Evolutionary conservation across 331 rosid species (phyloP).

Genomic region (Pyrus hybrid): DNA sequence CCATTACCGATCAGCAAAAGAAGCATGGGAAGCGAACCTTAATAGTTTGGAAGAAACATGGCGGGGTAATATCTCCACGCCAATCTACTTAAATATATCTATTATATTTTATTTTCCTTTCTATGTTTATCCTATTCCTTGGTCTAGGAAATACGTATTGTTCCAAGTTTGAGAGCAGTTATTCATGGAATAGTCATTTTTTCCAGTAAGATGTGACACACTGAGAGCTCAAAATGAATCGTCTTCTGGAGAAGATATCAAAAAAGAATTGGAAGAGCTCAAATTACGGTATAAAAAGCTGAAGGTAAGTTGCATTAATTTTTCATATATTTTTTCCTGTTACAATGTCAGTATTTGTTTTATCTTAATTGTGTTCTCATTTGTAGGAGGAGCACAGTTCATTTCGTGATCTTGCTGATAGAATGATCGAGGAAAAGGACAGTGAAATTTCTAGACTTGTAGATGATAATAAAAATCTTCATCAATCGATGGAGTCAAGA

Average conservation of each 20-base stretch:
- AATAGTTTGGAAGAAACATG: conserved; percentile 88
- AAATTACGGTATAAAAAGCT: conserved; percentile 54
- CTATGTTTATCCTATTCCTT: background rate
- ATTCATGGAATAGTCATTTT: conserved; percentile 8
- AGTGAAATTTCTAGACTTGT: conserved; percentile 71
- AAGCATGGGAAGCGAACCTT: conserved; percentile 82
- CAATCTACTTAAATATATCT: conserved; percentile 12
- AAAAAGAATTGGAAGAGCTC: conserved; percentile 83
- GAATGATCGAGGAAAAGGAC: conserved; percentile 88
- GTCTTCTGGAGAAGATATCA: conserved; percentile 41
- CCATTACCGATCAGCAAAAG: conserved; percentile 66
- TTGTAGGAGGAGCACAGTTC: conserved; percentile 80
- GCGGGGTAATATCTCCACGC: conserved; percentile 50
- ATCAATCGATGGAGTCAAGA: conserved; percentile 60
- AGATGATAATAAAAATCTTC: conserved; percentile 71
- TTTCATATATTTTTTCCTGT: conserved; percentile 1
- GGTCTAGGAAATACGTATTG: background rate
- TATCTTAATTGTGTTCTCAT: conserved; percentile 23
- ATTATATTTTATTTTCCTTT: background rate
- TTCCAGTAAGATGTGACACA: conserved; percentile 77
- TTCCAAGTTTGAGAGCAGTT: conserved; percentile 3
- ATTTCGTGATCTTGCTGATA: conserved; percentile 85
- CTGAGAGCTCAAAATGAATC: conserved; percentile 77
- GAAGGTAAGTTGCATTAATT: conserved; percentile 47
- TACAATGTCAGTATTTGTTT: background rate